A percentile compares a stretch with the other conserved stretches of the same genome.
Conservation (phyloP, 176 grass and related monocot species). For the Triticum turgidum region DNA sequence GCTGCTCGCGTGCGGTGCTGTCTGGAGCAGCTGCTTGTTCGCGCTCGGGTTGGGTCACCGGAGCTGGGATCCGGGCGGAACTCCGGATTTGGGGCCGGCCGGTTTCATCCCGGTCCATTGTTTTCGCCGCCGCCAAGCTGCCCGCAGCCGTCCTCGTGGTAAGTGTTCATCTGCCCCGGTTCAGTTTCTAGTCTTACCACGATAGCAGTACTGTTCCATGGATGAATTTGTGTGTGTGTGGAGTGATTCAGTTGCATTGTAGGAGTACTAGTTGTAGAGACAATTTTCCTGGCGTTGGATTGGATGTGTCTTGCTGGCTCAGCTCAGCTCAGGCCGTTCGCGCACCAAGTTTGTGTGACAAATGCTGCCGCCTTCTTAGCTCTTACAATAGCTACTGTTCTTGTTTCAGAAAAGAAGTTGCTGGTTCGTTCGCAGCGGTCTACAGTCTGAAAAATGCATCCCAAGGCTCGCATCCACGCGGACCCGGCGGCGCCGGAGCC, state of each 20-base stretch:
- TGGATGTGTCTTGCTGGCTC: neutral
- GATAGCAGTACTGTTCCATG: neutral
- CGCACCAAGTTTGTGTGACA: neutral
- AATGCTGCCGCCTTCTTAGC: neutral
- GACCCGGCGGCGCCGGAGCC: conserved; percentile 39
- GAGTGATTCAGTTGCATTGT: neutral
- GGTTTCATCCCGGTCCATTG: neutral
- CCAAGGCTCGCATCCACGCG: conserved; percentile 57
- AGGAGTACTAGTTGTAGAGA: too few species aligned
- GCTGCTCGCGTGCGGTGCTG: neutral
- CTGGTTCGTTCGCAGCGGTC: neutral
- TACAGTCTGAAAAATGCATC: conserved; percentile 44
- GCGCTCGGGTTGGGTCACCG: neutral
- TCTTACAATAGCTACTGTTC: neutral
- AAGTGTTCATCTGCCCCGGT: neutral
- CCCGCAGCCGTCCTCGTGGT: neutral
- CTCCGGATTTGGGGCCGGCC: neutral
- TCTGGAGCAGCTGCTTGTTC: too few species aligned
- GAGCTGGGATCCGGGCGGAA: conserved; percentile 25
- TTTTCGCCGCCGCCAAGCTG: too few species aligned
- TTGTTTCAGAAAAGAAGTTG: neutral
- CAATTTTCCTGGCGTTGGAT: neutral
- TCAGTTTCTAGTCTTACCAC: neutral
- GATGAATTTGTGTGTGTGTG: neutral
- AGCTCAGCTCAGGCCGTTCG: neutral